Base-by-base conservation (phyloP, 2,329 filamentous ascomycete genomes). In the Talaromyces sp. region DNA sequence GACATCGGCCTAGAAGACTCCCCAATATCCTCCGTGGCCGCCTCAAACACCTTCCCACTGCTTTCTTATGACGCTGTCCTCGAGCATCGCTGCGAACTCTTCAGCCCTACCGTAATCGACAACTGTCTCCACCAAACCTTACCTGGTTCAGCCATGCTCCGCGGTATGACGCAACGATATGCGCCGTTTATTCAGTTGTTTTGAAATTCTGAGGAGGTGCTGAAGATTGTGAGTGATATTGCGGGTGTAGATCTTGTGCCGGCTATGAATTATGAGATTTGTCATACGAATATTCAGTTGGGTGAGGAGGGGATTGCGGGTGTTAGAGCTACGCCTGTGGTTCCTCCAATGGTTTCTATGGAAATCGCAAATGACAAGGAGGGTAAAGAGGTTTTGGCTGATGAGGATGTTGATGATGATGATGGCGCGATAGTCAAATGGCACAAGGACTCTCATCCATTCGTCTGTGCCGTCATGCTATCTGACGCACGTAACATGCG, bases 151-250 rank as follows among this genome's bases (percentile, higher is more conserved):
- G 71, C 71, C 38, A 72, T 73, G 69, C 61, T 76, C 3, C 73
- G 70, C 22, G 76, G 68, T 58, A 76, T 72, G 71, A 70, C 70
- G 0, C 72, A 71, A 22, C 68, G 70, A 29, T 75, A 76, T 29
- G 70, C 75, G 1, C 71, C 72, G 0, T 78, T 77, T 64, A 73
- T 74, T 17, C 69, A 77, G 56, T 56, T 73, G 15, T 74, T 74
- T 31, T 73, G 72, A 70, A 66, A 67, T 34, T 68, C 65, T 17
- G 65, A 67, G 5, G 68, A 71, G 36, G 65, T 71, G 27, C 29
- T 71, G 29, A 62, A 67, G n/a, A 67, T 69, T n/a, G 62, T 69
- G 17, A 69, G 68, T 8, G 45, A 68, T 3, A 63, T 67, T 45
- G 71, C 70, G 4, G 70, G 70, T 2, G 68, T 72, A 1, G 71